phyloP scores from a whole-genome alignment of 306 rosid species.

The Arachis stenosperma region DNA sequence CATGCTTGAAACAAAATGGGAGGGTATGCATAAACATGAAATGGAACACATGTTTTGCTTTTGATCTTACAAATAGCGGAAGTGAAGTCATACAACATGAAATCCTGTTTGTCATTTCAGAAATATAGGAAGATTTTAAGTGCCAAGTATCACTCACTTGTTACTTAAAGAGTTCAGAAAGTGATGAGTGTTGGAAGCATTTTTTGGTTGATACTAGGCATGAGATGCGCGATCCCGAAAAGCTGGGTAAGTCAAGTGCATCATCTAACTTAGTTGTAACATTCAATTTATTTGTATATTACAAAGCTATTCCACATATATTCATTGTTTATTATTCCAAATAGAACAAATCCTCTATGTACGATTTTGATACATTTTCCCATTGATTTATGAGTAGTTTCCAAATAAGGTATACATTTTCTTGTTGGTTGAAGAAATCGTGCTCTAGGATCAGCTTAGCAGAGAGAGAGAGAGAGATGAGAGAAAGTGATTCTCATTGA shows the following conservation, averaged over 20 bases:
- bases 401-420: background rate
- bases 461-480: too few relatives aligned
- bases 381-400: conserved; percentile 12
- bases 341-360: background rate
- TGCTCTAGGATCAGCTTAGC: too few relatives aligned
- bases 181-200: conserved; percentile 19
- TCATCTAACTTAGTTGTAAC: conserved; percentile 42
- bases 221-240: conserved; percentile 15
- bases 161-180: conserved; percentile 15
- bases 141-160: conserved; percentile 28
- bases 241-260: conserved; percentile 19
- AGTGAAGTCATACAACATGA: background rate
- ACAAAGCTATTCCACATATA: conserved; percentile 31
- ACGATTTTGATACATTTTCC: background rate
- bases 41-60: conserved; percentile 7
- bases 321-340: conserved; percentile 17
- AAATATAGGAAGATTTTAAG: conserved; percentile 32
- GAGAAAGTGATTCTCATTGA: too few relatives aligned
- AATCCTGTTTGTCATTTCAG: conserved; percentile 31
- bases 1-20: conserved; percentile 50
- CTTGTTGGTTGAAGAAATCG: too few relatives aligned
- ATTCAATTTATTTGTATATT: conserved; percentile 43
- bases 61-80: conserved; percentile 8
- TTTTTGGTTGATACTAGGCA: conserved; percentile 26
- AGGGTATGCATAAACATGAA: background rate